These are phyloP conservation scores for Tetrastigma voinierianum DNA, from an alignment of 164 flowering plant species.

Conservation along the genomic window DNA sequence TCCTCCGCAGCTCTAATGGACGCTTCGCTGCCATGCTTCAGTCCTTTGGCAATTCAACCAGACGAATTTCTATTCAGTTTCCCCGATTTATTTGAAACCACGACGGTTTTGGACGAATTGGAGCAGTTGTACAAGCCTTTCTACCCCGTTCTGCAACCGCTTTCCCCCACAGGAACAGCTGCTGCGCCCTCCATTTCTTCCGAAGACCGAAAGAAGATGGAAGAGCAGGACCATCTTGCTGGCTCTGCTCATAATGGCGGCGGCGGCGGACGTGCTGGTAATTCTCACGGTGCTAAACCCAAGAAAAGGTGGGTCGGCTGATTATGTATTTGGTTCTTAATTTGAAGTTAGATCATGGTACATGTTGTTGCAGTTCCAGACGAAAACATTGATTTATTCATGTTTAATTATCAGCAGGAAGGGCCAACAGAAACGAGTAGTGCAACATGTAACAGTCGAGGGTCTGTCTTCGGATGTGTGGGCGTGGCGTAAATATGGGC, in stretches of 20 bases:
- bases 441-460: constrained; percentile 38
- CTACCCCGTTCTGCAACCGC: constrained; percentile 11
- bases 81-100: constrained; percentile 11
- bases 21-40: neutral
- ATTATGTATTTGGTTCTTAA: neutral
- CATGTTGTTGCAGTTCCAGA: neutral
- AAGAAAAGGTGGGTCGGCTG: constrained; percentile 24
- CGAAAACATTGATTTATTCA: neutral
- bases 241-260: neutral
- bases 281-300: constrained; percentile 12
- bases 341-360: neutral
- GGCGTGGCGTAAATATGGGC: constrained; percentile 75
- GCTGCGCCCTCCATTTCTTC: constrained; percentile 2
- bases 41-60: constrained; percentile 3
- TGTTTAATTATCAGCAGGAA: constrained; percentile 23
- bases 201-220: constrained; percentile 8
- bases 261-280: neutral
- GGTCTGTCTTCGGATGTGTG: constrained; percentile 40
- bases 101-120: constrained; percentile 21
- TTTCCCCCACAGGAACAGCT: constrained; percentile 10
- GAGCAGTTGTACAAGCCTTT: constrained; percentile 44
- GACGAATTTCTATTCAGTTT: constrained; percentile 14
- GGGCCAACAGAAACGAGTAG: constrained; percentile 39
- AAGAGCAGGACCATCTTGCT: neutral
- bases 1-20: neutral